phyloP scores from a whole-genome alignment of 2,329 filamentous ascomycete species.

The Monilinia laxa region DNA sequence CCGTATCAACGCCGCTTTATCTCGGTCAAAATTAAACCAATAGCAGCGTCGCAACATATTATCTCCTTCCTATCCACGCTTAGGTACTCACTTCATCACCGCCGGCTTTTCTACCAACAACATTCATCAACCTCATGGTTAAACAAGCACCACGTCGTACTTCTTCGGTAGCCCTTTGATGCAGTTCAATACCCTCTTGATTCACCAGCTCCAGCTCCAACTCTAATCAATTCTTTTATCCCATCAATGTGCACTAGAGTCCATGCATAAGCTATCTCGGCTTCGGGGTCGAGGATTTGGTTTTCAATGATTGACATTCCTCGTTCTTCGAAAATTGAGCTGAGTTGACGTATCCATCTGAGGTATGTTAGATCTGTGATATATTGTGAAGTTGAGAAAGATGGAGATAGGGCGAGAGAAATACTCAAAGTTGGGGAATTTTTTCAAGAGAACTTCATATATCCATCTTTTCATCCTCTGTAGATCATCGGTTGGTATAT shows the following conservation, averaged over 20 bases:
- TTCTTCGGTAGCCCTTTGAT: background rate
- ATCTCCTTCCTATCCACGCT: no score
- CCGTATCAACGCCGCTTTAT: conserved; percentile 1
- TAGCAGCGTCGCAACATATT: no score
- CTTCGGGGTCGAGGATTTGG: background rate
- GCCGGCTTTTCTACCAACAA: background rate
- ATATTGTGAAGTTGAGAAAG: background rate
- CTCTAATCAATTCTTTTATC: conserved; percentile 1
- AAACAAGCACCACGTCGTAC: background rate
- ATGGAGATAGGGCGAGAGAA: background rate
- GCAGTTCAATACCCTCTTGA: background rate
- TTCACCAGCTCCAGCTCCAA: background rate
- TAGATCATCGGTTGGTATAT: background rate
- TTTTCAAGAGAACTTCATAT: background rate
- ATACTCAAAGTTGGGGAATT: conserved; percentile 12
- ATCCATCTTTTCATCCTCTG: background rate
- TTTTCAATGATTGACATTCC: background rate
- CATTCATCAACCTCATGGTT: background rate
- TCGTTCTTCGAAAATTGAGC: conserved; percentile 9
- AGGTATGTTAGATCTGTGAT: background rate
- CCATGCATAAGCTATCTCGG: conserved; percentile 9
- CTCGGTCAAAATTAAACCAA: no score
- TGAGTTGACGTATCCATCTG: conserved; percentile 20
- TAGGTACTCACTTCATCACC: background rate
- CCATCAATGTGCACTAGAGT: conserved; percentile 13